phyloP scores from a whole-genome alignment of 2,329 filamentous ascomycete genomes.

The Aspergillus ibericus region DNA sequence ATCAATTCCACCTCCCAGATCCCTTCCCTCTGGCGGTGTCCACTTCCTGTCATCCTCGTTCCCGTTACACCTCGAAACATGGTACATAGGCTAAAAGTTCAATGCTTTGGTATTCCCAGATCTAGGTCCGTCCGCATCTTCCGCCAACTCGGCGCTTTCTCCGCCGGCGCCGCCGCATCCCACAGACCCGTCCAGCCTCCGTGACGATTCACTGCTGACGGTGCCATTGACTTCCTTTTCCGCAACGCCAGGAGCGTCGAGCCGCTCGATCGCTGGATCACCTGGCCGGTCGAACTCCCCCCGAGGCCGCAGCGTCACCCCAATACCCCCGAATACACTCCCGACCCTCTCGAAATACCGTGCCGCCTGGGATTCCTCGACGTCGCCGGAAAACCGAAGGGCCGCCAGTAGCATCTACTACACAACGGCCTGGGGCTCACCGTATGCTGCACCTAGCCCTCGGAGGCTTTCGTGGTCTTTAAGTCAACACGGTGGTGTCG shows the following conservation, averaged over 20 bases:
- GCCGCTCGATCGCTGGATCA: slow-evolving; percentile 36
- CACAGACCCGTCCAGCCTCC: slow-evolving; percentile 27
- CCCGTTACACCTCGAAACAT: slow-evolving; percentile 1
- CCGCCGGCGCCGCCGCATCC: slow-evolving; percentile 31
- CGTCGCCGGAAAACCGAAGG: slow-evolving; percentile 43
- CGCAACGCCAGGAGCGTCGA: slow-evolving; percentile 39
- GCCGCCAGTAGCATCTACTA: slow-evolving; percentile 56
- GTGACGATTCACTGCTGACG: slow-evolving; percentile 33
- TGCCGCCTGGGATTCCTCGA: slow-evolving; percentile 35
- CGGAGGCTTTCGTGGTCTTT: slow-evolving; percentile 41
- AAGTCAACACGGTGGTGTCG: slow-evolving; percentile 49
- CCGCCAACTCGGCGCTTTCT: slow-evolving; percentile 39
- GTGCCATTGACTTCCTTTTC: slow-evolving; percentile 35
- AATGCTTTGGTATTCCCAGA: slow-evolving; percentile 27
- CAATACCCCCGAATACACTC: slow-evolving; percentile 30
- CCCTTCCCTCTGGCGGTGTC: neutral
- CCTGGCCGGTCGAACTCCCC: slow-evolving; percentile 30
- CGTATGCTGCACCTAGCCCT: slow-evolving; percentile 68
- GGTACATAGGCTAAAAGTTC: slow-evolving; percentile 14
- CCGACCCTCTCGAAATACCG: slow-evolving; percentile 35
- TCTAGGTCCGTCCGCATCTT: slow-evolving; percentile 39
- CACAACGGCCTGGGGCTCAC: slow-evolving; percentile 89
- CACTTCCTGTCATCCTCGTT: neutral
- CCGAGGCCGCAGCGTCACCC: slow-evolving; percentile 26
- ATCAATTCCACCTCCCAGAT: slow-evolving; percentile 4